Evolutionary conservation across 495 filamentous ascomycete genomes (phyloP).

Genomic region (Neurospora tetraspora): DNA sequence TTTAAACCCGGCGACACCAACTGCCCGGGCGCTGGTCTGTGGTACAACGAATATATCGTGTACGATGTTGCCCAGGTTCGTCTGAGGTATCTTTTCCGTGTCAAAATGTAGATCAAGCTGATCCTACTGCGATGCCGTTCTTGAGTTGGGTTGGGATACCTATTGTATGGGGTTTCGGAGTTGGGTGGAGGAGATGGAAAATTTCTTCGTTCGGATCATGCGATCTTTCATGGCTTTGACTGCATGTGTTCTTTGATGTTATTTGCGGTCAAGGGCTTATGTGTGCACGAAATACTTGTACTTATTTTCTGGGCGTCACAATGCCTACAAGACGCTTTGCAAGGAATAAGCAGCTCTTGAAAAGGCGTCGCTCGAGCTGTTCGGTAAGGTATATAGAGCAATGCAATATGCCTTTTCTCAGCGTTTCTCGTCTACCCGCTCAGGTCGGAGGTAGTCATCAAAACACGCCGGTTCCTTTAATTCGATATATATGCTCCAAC

Average conservation of each 20-base stretch:
- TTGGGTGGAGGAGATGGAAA: neutral
- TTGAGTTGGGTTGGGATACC: neutral
- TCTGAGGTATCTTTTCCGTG: conserved; percentile 65
- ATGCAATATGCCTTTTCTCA: neutral
- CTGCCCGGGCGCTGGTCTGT: conserved; percentile 24
- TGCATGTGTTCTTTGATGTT: neutral
- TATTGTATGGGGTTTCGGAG: neutral
- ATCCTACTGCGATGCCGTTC: too few species aligned
- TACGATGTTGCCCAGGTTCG: conserved; percentile 74
- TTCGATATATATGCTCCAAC: neutral
- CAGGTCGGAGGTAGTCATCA: neutral
- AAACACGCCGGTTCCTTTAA: neutral
- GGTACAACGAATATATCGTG: conserved; percentile 66
- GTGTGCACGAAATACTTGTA: neutral
- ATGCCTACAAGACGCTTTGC: neutral
- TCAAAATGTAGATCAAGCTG: conserved; percentile 33
- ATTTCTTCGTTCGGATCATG: neutral
- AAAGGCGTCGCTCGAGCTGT: neutral
- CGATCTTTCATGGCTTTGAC: neutral
- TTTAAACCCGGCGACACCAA: conserved; percentile 28
- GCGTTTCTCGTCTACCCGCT: neutral
- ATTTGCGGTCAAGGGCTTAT: neutral
- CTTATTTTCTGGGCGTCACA: neutral
- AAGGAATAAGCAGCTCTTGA: neutral
- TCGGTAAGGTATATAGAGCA: neutral